Conservation (phyloP, 306 rosid genomes). For the Bauhinia variegata region DNA sequence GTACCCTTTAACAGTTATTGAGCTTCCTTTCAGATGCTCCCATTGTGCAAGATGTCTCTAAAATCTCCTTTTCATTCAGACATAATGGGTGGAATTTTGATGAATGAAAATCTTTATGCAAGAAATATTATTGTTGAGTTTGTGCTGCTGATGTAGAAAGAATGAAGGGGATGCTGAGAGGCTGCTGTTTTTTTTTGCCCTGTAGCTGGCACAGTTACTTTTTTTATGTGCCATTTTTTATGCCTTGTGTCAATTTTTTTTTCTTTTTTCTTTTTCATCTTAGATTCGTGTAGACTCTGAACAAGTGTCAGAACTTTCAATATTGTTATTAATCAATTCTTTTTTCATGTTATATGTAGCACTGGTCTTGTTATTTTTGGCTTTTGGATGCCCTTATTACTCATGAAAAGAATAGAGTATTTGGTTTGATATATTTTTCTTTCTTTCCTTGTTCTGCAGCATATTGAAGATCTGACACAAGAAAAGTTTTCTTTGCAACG, state of each 20-base stretch:
- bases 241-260: not conserved
- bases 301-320: not conserved
- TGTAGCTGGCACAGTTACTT: not conserved
- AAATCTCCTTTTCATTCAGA: not conserved
- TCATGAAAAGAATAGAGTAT: not conserved
- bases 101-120: not conserved
- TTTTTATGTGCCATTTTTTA: not conserved
- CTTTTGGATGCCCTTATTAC: slow-evolving; percentile 9
- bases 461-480: slow-evolving; percentile 95
- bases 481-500: slow-evolving; percentile 93
- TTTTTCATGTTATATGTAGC: too few relatives aligned
- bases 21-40: not conserved
- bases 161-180: not conserved
- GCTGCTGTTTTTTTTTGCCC: not conserved
- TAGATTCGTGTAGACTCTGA: too few relatives aligned
- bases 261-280: too few relatives aligned
- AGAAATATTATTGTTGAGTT: not conserved
- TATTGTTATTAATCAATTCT: not conserved
- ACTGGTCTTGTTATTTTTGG: too few relatives aligned
- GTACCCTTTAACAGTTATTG: not conserved
- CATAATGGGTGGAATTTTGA: not conserved
- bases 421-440: not conserved
- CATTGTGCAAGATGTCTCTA: not conserved
- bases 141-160: not conserved
- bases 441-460: slow-evolving; percentile 53